Evolutionary conservation across 2,329 filamentous ascomycete species (phyloP).

Genomic region (Pyrenophora graminea): DNA sequence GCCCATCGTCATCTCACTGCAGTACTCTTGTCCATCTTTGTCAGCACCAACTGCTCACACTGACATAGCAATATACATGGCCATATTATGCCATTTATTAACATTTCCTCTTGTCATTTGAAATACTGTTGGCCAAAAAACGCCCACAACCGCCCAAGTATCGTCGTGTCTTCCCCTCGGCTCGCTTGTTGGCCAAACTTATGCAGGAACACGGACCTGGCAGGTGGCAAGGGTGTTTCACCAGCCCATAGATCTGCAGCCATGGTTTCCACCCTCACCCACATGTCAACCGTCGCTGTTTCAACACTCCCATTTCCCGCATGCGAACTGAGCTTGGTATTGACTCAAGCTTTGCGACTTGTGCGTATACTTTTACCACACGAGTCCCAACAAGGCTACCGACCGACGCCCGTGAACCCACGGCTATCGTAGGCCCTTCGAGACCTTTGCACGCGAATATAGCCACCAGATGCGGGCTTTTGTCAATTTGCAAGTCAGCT

Average conservation of each 20-base stretch:
- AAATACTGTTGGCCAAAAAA: too few species aligned
- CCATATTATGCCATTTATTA: background rate
- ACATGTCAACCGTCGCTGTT: constrained; percentile 2
- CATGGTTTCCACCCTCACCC: background rate
- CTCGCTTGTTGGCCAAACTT: constrained; percentile 8
- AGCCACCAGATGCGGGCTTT: too few species aligned
- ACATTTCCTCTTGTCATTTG: too few species aligned
- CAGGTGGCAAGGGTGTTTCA: constrained; percentile 7
- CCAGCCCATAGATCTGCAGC: constrained; percentile 1
- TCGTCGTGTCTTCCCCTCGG: background rate
- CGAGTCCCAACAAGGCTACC: constrained; percentile 1
- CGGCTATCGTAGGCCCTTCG: background rate
- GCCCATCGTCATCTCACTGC: constrained; percentile 14
- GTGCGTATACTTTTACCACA: constrained; percentile 1
- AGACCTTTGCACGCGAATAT: background rate
- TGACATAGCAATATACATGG: background rate
- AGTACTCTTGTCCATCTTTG: background rate
- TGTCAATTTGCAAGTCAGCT: too few species aligned
- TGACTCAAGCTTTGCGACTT: constrained; percentile 10
- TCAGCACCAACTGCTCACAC: background rate
- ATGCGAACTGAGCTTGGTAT: constrained; percentile 7
- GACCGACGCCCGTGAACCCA: background rate
- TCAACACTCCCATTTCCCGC: constrained; percentile 11
- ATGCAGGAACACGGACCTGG: constrained; percentile 6
- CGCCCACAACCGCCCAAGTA: background rate